These are phyloP conservation scores for Oidiodendron maius DNA, from an alignment of 495 filamentous ascomycete genomes.

Conservation along the genomic window DNA sequence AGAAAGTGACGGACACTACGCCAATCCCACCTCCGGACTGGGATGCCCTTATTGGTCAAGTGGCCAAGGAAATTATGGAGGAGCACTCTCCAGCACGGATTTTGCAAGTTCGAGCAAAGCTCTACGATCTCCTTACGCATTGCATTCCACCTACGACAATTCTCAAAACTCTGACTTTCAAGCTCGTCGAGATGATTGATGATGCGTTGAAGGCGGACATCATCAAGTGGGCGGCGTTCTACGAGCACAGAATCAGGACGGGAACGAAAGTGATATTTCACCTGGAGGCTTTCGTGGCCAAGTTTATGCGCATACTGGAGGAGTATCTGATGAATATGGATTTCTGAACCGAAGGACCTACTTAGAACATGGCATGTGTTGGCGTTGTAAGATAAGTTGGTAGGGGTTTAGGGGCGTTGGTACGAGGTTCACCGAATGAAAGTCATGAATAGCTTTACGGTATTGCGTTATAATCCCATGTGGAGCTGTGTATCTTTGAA, in stretches of 20 bases:
- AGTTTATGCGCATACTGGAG: constrained; percentile 94
- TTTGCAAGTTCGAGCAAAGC: constrained; percentile 78
- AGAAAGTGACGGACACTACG: constrained; percentile 82
- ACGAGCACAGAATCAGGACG: constrained; percentile 85
- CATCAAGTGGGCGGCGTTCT: constrained; percentile 93
- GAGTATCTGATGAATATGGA: constrained; percentile 92
- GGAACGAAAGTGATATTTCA: constrained; percentile 97
- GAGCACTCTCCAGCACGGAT: constrained; percentile 86
- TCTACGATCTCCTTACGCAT: constrained; percentile 93
- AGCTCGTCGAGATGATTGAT: constrained; percentile 79
- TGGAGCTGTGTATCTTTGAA: too few relatives aligned
- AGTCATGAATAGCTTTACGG: too few relatives aligned
- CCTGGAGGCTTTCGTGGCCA: constrained; percentile 95
- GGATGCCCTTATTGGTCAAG: constrained; percentile 81
- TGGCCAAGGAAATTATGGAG: constrained; percentile 84
- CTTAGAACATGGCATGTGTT: not conserved
- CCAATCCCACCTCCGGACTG: constrained; percentile 92
- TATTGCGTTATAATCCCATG: too few relatives aligned
- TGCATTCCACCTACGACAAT: constrained; percentile 94
- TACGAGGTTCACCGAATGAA: too few relatives aligned
- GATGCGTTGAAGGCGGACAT: constrained; percentile 86
- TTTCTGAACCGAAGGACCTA: constrained; percentile 33
- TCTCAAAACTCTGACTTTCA: constrained; percentile 89
- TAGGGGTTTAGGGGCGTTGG: not conserved
- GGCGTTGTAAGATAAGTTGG: too few relatives aligned